Base-by-base conservation (phyloP, 2,329 filamentous ascomycete species). In the Colletotrichum sojae region DNA sequence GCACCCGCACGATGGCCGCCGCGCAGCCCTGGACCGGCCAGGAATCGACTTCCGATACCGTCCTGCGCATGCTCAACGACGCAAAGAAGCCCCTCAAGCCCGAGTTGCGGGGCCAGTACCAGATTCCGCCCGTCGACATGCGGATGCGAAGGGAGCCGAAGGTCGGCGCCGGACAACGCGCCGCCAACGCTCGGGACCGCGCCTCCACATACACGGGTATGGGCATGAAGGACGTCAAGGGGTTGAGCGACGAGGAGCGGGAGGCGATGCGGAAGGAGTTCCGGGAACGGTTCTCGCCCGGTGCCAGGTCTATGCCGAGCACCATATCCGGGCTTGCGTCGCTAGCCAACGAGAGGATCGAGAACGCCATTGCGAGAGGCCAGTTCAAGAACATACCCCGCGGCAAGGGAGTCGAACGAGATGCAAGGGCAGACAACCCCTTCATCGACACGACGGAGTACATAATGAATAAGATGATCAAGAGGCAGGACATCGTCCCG, bases 391-490 rank as follows among this genome's bases (percentile, higher is more conserved):
- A 97, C 73, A 92, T 99, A 13, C 90, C 90, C 8, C 87, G 95
- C 2, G 95, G 95, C 0, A 92, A 92, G 73, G 91, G 90, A 6
- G 85, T 95, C n/a, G 89, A 95, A 78, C 84, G 92, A n/a, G 95
- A 98, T 73, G 84, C 93, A 58, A 90, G 93, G 72, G 92, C 93
- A 1, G 92, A 91, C 73, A 97, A 92, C 73, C 94, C 96, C 0
- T 98, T 97, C 76, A 89, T 98, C 66, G 94, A 98, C 76, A 98
- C 95, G 0, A 98, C 96, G 0, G 95, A 98, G 80, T 98, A 98
- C 78, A 93, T 98, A 75, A 92, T 98, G 92, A 98, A 99, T 82
- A 96, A 97, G 81, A 98, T 98, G 84, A 98, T 99, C 71, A 93
- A 98, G 81, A 92, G 92, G 67, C 96, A 99, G 80, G 95, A 97